phyloP scores from a whole-genome alignment of 2,329 filamentous ascomycete genomes.

The Pezizomycotina sp. region DNA sequence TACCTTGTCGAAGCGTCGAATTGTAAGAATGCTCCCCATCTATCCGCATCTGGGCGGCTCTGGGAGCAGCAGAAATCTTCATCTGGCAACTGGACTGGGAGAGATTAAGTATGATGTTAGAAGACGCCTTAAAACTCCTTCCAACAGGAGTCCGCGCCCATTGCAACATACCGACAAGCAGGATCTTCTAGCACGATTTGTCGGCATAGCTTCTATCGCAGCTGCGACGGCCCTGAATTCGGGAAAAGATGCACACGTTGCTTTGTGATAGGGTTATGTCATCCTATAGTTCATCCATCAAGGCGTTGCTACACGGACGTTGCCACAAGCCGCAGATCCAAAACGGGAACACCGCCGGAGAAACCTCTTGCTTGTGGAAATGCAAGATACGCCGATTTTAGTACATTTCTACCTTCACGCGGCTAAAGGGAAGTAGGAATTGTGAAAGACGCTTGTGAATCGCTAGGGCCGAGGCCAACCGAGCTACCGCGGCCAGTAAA shows the following conservation, averaged over 20 bases:
- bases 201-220: slow-evolving; percentile 5
- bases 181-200: slow-evolving; percentile 1
- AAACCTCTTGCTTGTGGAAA: too few species aligned
- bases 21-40: too few species aligned
- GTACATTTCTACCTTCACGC: too few species aligned
- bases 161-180: slow-evolving; percentile 7
- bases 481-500: background rate
- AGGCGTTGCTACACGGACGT: slow-evolving; percentile 6
- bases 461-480: background rate
- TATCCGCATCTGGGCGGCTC: background rate
- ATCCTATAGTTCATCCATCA: slow-evolving; percentile 3
- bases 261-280: slow-evolving; percentile 11
- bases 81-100: slow-evolving; percentile 2
- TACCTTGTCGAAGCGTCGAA: too few species aligned
- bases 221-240: slow-evolving; percentile 4
- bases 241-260: slow-evolving; percentile 1
- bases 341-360: too few species aligned
- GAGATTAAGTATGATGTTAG: slow-evolving; percentile 3
- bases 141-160: slow-evolving; percentile 2
- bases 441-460: background rate
- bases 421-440: slow-evolving; percentile 1
- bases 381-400: too few species aligned
- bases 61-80: slow-evolving; percentile 1
- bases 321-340: too few species aligned
- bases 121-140: slow-evolving; percentile 8